Conservation (phyloP, 2,329 filamentous ascomycete species). For the Dryadomyces sulphureus region DNA sequence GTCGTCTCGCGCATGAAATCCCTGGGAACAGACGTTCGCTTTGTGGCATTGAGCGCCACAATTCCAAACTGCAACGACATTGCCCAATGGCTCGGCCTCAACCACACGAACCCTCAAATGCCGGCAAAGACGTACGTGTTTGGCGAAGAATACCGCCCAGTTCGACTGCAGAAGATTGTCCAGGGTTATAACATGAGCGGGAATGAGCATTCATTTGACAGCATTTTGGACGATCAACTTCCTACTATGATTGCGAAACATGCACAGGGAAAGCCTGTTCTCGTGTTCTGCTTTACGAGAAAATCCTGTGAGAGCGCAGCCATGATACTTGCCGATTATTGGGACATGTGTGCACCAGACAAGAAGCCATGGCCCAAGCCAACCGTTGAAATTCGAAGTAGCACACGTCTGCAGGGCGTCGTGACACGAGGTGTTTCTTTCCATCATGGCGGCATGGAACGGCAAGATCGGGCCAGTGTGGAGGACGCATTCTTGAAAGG, state of each 20-base stretch:
- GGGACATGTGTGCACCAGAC: conserved; percentile 32
- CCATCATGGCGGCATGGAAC: conserved; percentile 64
- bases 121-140: conserved; percentile 57
- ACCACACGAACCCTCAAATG: conserved; percentile 39
- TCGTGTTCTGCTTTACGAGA: conserved; percentile 71
- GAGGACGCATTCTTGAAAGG: conserved; percentile 56
- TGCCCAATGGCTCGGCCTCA: conserved; percentile 62
- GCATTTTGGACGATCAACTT: conserved; percentile 49
- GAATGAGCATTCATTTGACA: conserved; percentile 71
- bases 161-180: conserved; percentile 62
- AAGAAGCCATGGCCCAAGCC: conserved; percentile 52
- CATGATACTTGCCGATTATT: conserved; percentile 50
- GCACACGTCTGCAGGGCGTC: conserved; percentile 41
- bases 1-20: conserved; percentile 82
- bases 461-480: conserved; percentile 46
- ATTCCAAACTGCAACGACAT: conserved; percentile 73
- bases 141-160: conserved; percentile 66
- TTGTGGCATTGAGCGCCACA: conserved; percentile 70
- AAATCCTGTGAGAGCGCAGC: conserved; percentile 57
- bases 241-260: conserved; percentile 51
- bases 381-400: conserved; percentile 33
- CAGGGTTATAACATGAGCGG: conserved; percentile 49
- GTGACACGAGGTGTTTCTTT: conserved; percentile 52
- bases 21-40: conserved; percentile 58
- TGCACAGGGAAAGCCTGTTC: conserved; percentile 57